phyloP scores from a whole-genome alignment of 495 filamentous ascomycete genomes.

The Viridothelium virens region DNA sequence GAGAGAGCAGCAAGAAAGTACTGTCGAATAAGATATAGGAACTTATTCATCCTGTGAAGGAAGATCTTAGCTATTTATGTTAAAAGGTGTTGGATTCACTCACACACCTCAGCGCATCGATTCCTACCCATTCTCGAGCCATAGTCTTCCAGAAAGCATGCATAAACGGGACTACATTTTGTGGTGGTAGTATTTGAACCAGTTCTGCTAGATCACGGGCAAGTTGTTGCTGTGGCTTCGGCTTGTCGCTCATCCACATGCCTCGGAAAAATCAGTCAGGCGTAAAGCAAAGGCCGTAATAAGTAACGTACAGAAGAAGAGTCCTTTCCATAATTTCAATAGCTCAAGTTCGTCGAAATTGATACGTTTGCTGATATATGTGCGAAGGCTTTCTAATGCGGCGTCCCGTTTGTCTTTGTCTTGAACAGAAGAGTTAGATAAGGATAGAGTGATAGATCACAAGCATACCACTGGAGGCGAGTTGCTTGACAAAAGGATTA shows the following conservation, averaged over 20 bases:
- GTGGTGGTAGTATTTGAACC: constrained; percentile 53
- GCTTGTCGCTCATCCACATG: constrained; percentile 90
- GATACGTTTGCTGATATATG: constrained; percentile 63
- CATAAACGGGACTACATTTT: constrained; percentile 57
- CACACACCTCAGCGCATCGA: constrained; percentile 63
- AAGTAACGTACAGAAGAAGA: constrained; percentile 71
- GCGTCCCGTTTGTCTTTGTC: constrained; percentile 56
- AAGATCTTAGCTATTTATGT: not conserved
- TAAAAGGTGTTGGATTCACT: not conserved
- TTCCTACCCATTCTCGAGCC: constrained; percentile 66
- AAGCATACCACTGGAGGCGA: constrained; percentile 64
- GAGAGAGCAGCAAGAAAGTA: constrained; percentile 63
- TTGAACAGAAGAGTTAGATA: constrained; percentile 16
- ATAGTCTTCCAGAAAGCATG: constrained; percentile 87
- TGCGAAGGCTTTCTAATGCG: constrained; percentile 68
- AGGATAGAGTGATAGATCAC: not conserved
- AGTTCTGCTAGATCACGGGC: constrained; percentile 68
- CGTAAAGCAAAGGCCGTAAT: not conserved
- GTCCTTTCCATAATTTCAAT: constrained; percentile 91
- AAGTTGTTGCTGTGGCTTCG: constrained; percentile 77
- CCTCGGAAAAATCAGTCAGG: constrained; percentile 32
- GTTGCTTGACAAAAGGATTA: constrained; percentile 65
- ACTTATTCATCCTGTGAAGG: constrained; percentile 66
- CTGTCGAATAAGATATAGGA: constrained; percentile 71
- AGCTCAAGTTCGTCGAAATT: constrained; percentile 66